phyloP scores from a whole-genome alignment of 257 asterid genomes.

The Fraxinus quadrangulata region DNA sequence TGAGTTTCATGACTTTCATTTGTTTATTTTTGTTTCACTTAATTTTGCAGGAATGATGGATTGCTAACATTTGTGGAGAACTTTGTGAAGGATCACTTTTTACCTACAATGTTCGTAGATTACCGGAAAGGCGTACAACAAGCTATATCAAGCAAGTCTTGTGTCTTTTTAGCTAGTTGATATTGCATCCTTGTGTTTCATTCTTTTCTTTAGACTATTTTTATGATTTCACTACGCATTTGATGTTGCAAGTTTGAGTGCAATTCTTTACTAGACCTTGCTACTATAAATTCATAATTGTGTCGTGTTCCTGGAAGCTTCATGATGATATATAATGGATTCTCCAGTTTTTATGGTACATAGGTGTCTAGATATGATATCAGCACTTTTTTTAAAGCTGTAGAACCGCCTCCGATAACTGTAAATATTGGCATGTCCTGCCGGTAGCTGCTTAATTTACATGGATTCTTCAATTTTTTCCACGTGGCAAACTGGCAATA shows the following conservation, averaged over 20 bases:
- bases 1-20: conserved; percentile 29
- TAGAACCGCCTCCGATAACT: conserved; percentile 13
- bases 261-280: conserved; percentile 17
- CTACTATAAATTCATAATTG: conserved; percentile 13
- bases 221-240: neutral
- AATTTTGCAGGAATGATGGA: conserved; percentile 86
- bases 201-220: neutral
- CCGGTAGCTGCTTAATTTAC: neutral
- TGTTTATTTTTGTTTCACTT: conserved; percentile 20
- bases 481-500: neutral
- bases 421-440: neutral
- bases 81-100: conserved; percentile 97
- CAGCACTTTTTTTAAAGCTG: conserved; percentile 15
- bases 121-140: conserved; percentile 96
- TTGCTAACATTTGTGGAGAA: conserved; percentile 89
- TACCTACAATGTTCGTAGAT: conserved; percentile 98
- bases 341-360: neutral
- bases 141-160: conserved; percentile 96
- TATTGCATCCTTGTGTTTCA: conserved; percentile 8
- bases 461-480: neutral
- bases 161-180: conserved; percentile 28
- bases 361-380: conserved; percentile 12
- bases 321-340: neutral
- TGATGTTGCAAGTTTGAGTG: conserved; percentile 19
- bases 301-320: conserved; percentile 22